Percentiles rank a stretch among this genome's conserved stretches.
These are phyloP conservation scores for Verticillium klebahnii DNA, from an alignment of 2,329 filamentous ascomycete genomes.

Conservation along the genomic window DNA sequence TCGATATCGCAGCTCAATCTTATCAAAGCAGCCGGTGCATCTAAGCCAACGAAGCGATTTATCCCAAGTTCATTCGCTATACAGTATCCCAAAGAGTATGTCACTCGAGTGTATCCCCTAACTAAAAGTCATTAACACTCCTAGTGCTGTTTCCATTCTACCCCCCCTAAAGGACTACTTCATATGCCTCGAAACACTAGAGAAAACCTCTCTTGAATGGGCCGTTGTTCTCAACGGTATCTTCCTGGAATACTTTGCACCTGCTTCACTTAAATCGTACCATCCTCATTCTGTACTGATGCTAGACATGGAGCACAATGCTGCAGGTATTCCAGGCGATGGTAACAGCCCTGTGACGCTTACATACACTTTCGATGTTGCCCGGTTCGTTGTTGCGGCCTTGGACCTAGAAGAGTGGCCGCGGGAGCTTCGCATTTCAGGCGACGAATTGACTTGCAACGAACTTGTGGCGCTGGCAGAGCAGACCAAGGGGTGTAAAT, in stretches of 20 bases:
- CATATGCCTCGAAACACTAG: neutral
- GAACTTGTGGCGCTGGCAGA: slow-evolving; percentile 36
- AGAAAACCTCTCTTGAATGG: slow-evolving; percentile 25
- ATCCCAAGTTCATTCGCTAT: slow-evolving; percentile 37
- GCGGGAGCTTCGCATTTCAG: slow-evolving; percentile 24
- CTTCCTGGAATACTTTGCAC: slow-evolving; percentile 41
- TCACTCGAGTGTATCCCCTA: neutral
- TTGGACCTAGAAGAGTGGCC: slow-evolving; percentile 38
- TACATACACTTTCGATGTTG: slow-evolving; percentile 45
- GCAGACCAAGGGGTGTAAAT: neutral
- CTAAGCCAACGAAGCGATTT: slow-evolving; percentile 30
- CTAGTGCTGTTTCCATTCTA: neutral
- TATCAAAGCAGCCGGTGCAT: slow-evolving; percentile 36
- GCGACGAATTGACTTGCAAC: slow-evolving; percentile 36
- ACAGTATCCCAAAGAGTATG: slow-evolving; percentile 9
- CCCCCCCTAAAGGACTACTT: neutral
- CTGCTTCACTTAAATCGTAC: slow-evolving; percentile 29
- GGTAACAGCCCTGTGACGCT: slow-evolving; percentile 37
- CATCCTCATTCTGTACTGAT: slow-evolving; percentile 32
- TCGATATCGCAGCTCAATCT: slow-evolving; percentile 30
- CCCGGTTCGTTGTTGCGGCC: slow-evolving; percentile 32
- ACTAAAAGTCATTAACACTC: too few species aligned
- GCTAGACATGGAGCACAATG: slow-evolving; percentile 36
- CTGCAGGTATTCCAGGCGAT: slow-evolving; percentile 42
- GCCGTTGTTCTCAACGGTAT: slow-evolving; percentile 34